These are phyloP conservation scores for Cystofilobasidium ferigula DNA, from an alignment of 768 basidiomycete genomes.

Conservation along the genomic window DNA sequence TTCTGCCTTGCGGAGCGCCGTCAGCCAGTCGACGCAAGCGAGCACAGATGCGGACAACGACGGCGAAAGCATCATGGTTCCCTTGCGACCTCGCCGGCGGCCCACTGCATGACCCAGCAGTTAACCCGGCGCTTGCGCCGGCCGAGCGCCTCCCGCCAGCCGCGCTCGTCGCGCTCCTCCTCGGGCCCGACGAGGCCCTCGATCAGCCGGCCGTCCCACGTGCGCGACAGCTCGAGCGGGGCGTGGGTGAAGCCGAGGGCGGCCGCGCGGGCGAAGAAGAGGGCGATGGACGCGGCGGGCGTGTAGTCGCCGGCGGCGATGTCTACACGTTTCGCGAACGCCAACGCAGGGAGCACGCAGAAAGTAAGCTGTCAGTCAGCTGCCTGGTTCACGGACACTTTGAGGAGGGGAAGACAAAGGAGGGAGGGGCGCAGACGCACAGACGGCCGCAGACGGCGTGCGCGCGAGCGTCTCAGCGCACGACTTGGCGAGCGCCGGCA, in stretches of 20 bases:
- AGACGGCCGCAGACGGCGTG: background rate
- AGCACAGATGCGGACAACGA: too few species aligned
- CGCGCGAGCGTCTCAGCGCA: background rate
- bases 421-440: background rate
- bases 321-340: background rate
- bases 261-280: background rate
- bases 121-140: background rate
- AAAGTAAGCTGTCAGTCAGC: background rate
- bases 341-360: background rate
- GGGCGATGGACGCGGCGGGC: background rate
- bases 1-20: too few species aligned
- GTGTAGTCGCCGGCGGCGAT: slow-evolving; percentile 1
- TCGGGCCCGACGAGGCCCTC: background rate
- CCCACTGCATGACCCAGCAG: background rate
- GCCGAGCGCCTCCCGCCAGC: background rate
- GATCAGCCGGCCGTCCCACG: background rate
- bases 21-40: too few species aligned
- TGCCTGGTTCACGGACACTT: too few species aligned
- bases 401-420: background rate
- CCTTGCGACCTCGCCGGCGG: background rate
- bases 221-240: background rate
- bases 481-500: background rate
- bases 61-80: background rate
- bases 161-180: background rate
- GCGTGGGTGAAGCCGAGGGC: background rate